Conservation (phyloP, 768 basidiomycete species). For the Termitomyces sp. region DNA sequence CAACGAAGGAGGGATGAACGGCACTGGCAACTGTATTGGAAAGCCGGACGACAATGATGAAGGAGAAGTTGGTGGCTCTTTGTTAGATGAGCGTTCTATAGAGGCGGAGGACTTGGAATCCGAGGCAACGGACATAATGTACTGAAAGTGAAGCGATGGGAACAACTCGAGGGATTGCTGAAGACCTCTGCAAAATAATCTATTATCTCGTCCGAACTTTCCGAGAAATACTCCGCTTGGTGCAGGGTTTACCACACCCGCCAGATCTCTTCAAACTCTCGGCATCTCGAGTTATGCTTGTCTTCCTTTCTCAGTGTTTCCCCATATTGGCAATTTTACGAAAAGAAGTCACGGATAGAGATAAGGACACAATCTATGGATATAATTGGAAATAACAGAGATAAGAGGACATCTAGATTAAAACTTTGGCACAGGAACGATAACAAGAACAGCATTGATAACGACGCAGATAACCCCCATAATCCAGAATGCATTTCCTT, state of each 20-base stretch:
- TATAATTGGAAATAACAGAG: neutral
- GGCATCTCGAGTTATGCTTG: neutral
- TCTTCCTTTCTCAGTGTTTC: neutral
- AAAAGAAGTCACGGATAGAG: neutral
- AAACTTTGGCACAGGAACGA: constrained; percentile 22
- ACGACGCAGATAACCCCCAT: constrained; percentile 36
- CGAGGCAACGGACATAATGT: neutral
- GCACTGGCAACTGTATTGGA: neutral
- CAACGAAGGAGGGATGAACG: constrained; percentile 6
- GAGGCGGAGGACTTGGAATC: neutral
- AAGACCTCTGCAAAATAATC: neutral
- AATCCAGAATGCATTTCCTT: constrained; percentile 43
- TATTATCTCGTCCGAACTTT: neutral
- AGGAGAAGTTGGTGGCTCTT: neutral
- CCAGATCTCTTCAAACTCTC: neutral
- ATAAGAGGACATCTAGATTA: constrained; percentile 2
- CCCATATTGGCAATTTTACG: neutral
- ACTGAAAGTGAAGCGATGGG: neutral
- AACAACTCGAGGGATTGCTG: neutral
- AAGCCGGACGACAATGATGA: neutral
- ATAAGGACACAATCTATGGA: neutral
- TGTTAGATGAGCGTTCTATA: neutral
- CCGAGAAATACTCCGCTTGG: neutral
- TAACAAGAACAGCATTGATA: constrained; percentile 20
- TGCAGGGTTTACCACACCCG: neutral